phyloP scores from a whole-genome alignment of 169 alveolate genomes.

The Ichthyophthirius multifiliis region DNA sequence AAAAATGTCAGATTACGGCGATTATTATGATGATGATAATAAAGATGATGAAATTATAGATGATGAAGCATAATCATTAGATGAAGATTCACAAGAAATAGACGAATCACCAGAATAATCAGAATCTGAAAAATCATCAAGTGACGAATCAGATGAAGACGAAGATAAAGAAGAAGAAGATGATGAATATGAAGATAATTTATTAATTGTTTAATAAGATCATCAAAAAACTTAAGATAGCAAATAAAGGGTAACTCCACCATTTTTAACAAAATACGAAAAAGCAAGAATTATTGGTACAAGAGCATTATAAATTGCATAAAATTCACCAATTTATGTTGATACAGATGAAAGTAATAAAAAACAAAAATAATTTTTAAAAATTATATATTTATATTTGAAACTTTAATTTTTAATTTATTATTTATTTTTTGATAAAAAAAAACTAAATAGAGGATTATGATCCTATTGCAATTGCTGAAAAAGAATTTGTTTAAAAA shows the following conservation, averaged over 20 bases:
- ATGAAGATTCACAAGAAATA: not conserved
- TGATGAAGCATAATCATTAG: not conserved
- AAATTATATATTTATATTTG: no score
- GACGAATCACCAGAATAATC: not conserved
- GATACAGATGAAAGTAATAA: slow-evolving; percentile 74
- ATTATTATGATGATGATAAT: slow-evolving; percentile 16
- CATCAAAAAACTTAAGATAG: not conserved
- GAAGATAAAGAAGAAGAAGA: not conserved
- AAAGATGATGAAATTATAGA: not conserved
- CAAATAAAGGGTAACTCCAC: slow-evolving; percentile 78
- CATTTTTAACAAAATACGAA: slow-evolving; percentile 97
- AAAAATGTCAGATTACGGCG: slow-evolving; percentile 30
- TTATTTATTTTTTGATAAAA: no score
- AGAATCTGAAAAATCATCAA: not conserved
- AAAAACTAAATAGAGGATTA: slow-evolving; percentile 51
- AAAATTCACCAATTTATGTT: slow-evolving; percentile 96
- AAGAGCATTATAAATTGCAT: slow-evolving; percentile 98
- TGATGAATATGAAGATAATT: not conserved
- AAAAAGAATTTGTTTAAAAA: slow-evolving; percentile 95
- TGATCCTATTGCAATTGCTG: slow-evolving; percentile 98
- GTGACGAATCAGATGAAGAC: not conserved
- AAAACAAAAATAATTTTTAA: not conserved
- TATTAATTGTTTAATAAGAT: not conserved
- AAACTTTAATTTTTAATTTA: no score
- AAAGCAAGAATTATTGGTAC: slow-evolving; percentile 99